Conservation (phyloP, 495 filamentous ascomycete species). For the Parathielavia hyrcaniae region DNA sequence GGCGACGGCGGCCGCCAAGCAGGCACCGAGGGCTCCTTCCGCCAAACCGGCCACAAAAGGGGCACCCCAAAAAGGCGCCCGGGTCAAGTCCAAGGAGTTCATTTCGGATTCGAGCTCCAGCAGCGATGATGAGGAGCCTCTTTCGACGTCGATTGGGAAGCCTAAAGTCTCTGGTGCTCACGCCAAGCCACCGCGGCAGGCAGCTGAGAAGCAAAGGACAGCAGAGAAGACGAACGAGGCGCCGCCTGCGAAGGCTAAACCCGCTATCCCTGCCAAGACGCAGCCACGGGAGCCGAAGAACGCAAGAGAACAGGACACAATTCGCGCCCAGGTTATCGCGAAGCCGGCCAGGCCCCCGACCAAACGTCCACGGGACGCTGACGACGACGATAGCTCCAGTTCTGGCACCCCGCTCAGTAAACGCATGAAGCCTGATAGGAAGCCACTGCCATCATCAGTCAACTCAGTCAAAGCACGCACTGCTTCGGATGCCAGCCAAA, state of each 20-base stretch:
- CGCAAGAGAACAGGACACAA: conserved; percentile 30
- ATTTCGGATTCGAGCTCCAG: conserved; percentile 73
- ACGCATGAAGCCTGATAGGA: conserved; percentile 40
- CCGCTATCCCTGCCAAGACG: conserved; percentile 13
- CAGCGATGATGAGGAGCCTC: conserved; percentile 42
- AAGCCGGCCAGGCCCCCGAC: conserved; percentile 27
- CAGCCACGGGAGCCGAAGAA: conserved; percentile 15
- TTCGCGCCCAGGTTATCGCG: conserved; percentile 30
- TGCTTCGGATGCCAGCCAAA: conserved; percentile 43
- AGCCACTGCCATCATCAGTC: conserved; percentile 18
- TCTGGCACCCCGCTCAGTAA: conserved; percentile 47
- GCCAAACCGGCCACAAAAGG: conserved; percentile 27
- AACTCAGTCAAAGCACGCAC: conserved; percentile 34
- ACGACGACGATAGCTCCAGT: conserved; percentile 49
- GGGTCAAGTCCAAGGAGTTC: conserved; percentile 57
- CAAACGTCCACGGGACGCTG: conserved; percentile 37
- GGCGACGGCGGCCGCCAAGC: conserved; percentile 22
- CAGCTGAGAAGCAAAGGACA: conserved; percentile 21
- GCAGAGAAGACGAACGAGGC: conserved; percentile 30
- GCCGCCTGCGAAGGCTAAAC: conserved; percentile 19
- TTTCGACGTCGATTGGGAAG: conserved; percentile 36
- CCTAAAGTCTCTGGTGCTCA: conserved; percentile 29
- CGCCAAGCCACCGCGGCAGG: conserved; percentile 35
- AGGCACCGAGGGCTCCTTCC: conserved; percentile 33
- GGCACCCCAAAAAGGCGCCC: conserved; percentile 19